Evolutionary conservation across 208 protist species (phyloP).

Genomic region (Porcisia deanei): DNA sequence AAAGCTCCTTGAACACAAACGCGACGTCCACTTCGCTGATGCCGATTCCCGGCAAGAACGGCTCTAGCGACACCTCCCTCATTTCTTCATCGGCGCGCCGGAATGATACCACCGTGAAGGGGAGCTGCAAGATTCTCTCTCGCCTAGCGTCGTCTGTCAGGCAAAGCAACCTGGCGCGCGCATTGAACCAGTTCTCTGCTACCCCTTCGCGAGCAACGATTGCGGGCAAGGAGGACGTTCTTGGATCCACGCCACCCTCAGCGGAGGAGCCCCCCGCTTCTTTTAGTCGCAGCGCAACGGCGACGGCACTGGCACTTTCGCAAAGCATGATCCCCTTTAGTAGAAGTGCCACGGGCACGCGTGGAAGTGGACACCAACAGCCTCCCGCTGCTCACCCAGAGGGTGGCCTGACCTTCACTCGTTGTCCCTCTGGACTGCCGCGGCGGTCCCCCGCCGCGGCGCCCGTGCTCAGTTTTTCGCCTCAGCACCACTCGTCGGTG

Average conservation of each 20-base stretch:
- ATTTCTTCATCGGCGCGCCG: conserved; percentile 23
- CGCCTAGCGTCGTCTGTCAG: conserved; percentile 31
- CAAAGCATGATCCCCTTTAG: conserved; percentile 45
- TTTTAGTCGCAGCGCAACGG: conserved; percentile 43
- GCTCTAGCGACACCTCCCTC: conserved; percentile 31
- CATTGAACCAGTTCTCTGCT: conserved; percentile 26
- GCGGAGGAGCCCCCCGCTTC: conserved; percentile 19
- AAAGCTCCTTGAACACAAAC: conserved; percentile 69
- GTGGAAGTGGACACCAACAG: conserved; percentile 13
- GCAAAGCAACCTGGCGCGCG: conserved; percentile 51
- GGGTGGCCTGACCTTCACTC: conserved; percentile 19
- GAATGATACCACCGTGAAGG: conserved; percentile 40
- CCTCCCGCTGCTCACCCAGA: conserved; percentile 3
- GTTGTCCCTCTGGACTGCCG: conserved; percentile 19
- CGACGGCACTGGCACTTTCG: conserved; percentile 38
- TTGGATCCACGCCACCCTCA: neutral
- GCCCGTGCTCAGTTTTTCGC: neutral
- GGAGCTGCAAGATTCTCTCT: conserved; percentile 55
- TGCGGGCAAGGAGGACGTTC: neutral
- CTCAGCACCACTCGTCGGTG: neutral
- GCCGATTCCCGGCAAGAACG: conserved; percentile 46
- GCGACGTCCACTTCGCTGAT: conserved; percentile 57
- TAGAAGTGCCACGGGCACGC: conserved; percentile 34
- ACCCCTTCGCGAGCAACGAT: conserved; percentile 26
- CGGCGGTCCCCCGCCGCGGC: conserved; percentile 7